These are phyloP conservation scores for Copromyces sp. DNA, from an alignment of 495 filamentous ascomycete species.

Conservation along the genomic window DNA sequence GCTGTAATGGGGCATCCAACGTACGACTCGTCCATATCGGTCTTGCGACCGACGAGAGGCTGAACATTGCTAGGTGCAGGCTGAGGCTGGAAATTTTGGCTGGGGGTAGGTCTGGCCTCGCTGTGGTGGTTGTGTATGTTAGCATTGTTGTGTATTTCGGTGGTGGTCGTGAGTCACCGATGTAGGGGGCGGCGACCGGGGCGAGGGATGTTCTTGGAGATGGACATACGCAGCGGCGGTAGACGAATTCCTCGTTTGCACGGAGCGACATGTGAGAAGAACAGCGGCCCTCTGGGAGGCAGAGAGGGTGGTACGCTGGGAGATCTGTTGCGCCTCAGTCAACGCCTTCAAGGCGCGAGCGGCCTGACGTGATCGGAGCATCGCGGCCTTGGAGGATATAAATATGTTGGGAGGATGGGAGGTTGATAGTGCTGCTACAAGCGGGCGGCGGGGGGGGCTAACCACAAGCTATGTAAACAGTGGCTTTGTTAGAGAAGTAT, in stretches of 20 bases:
- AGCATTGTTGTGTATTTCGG: conserved; percentile 4
- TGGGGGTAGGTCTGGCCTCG: conserved; percentile 43
- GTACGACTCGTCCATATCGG: conserved; percentile 68
- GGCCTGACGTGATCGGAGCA: conserved; percentile 35
- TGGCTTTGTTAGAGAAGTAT: not conserved
- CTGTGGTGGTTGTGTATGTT: conserved; percentile 16
- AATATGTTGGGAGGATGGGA: not conserved
- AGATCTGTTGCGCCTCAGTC: conserved; percentile 26
- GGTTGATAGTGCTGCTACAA: conserved; percentile 2
- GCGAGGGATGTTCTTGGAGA: not conserved
- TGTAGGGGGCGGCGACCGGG: not conserved
- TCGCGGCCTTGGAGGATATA: conserved; percentile 13
- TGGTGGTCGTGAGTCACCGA: conserved; percentile 14
- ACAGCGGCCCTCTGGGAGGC: conserved; percentile 13
- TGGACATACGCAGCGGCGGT: conserved; percentile 16
- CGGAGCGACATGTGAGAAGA: conserved; percentile 17
- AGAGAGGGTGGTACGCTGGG: conserved; percentile 18
- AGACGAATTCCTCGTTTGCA: conserved; percentile 26
- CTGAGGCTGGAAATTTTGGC: conserved; percentile 57
- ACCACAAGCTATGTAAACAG: not conserved
- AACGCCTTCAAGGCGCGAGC: conserved; percentile 33
- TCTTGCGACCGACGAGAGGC: conserved; percentile 50
- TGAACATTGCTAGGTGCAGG: conserved; percentile 48
- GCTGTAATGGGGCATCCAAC: conserved; percentile 17
- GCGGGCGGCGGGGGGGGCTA: not conserved